Evolutionary conservation across 495 filamentous ascomycete genomes (phyloP).

Genomic region (Massariosphaeria phaeospora): DNA sequence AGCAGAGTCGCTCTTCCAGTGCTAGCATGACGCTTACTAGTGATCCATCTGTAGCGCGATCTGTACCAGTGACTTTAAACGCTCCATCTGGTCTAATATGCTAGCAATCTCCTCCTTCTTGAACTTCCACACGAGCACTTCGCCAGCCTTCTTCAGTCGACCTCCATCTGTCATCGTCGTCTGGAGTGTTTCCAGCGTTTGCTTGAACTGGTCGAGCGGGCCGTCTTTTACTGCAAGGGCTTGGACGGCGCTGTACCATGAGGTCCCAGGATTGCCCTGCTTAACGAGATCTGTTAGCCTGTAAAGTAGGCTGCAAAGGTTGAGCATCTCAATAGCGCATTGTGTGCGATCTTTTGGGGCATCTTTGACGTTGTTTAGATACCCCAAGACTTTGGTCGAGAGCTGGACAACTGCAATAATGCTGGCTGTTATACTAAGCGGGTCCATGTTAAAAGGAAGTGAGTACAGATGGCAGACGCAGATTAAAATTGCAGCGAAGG

Average conservation of each 20-base stretch:
- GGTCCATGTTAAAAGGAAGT: conserved; percentile 25
- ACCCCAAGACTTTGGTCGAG: conserved; percentile 29
- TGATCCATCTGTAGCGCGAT: conserved; percentile 36
- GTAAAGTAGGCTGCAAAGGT: conserved; percentile 31
- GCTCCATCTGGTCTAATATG: conserved; percentile 34
- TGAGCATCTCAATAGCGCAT: conserved; percentile 30
- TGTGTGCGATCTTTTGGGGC: conserved; percentile 33
- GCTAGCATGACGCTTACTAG: conserved; percentile 28
- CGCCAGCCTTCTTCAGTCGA: conserved; percentile 24
- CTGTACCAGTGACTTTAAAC: conserved; percentile 31
- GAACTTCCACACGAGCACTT: conserved; percentile 34
- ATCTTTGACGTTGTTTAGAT: conserved; percentile 37
- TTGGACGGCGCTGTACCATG: conserved; percentile 28
- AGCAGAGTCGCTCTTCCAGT: neutral
- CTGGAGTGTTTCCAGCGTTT: conserved; percentile 30
- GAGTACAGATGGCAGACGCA: neutral
- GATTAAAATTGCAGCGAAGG: neutral
- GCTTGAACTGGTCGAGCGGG: conserved; percentile 33
- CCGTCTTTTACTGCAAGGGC: conserved; percentile 30
- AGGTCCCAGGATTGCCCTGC: conserved; percentile 19
- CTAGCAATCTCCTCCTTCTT: conserved; percentile 31
- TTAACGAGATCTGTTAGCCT: conserved; percentile 31
- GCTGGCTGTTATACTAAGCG: conserved; percentile 35
- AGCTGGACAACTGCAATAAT: conserved; percentile 35
- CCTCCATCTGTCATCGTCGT: conserved; percentile 23